phyloP scores from a whole-genome alignment of 495 filamentous ascomycete genomes.

The Neurospora intermedia region DNA sequence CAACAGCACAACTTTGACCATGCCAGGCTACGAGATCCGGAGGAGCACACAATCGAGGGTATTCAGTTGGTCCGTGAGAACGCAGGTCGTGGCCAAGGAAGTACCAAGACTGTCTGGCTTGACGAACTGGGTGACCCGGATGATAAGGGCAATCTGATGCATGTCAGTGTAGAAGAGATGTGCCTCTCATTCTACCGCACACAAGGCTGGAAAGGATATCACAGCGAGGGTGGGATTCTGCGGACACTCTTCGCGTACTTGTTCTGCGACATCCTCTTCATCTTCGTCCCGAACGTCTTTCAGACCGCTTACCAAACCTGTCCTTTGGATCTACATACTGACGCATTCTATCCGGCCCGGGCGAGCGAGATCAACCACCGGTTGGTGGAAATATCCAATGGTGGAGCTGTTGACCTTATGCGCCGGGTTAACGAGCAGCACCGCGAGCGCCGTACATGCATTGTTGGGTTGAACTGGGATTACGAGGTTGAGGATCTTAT shows the following conservation, averaged over 20 bases:
- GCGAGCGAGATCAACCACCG: conserved; percentile 84
- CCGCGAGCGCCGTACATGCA: conserved; percentile 60
- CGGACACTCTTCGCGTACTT: conserved; percentile 85
- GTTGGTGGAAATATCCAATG: conserved; percentile 73
- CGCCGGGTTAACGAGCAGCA: conserved; percentile 54
- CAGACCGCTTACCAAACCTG: conserved; percentile 91
- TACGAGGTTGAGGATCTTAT: conserved; percentile 71
- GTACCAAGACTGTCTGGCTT: conserved; percentile 78
- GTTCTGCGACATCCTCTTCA: conserved; percentile 88
- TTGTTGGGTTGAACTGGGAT: conserved; percentile 85
- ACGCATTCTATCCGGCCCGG: conserved; percentile 80
- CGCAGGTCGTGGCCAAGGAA: conserved; percentile 29
- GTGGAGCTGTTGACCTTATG: conserved; percentile 57
- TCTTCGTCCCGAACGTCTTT: conserved; percentile 93
- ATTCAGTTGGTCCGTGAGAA: conserved; percentile 57
- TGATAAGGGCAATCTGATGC: conserved; percentile 44
- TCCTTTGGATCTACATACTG: conserved; percentile 85
- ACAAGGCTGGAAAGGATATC: conserved; percentile 88
- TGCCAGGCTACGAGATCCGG: conserved; percentile 61
- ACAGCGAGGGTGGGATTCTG: conserved; percentile 82
- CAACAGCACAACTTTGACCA: conserved; percentile 91
- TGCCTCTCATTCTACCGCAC: conserved; percentile 76
- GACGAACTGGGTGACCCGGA: conserved; percentile 56
- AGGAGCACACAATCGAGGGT: conserved; percentile 64
- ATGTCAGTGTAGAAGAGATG: conserved; percentile 70